Evolutionary conservation across 2,329 filamentous ascomycete species (phyloP).

Genomic region (Emmonsia crescens): DNA sequence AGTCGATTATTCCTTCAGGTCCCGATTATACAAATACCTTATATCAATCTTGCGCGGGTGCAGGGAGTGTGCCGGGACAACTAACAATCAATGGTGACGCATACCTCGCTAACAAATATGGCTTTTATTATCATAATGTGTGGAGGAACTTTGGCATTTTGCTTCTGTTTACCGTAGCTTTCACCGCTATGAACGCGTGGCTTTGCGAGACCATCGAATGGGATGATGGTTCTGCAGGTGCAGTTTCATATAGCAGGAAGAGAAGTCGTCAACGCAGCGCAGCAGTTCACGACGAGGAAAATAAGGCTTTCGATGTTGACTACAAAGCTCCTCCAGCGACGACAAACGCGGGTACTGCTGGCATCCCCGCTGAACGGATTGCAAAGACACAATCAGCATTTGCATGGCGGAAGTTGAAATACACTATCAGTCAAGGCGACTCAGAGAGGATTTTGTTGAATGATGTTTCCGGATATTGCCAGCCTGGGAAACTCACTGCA

Average conservation of each 20-base stretch:
- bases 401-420: slow-evolving; percentile 56
- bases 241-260: slow-evolving; percentile 53
- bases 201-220: slow-evolving; percentile 57
- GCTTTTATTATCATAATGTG: slow-evolving; percentile 41
- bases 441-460: slow-evolving; percentile 48
- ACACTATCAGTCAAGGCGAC: slow-evolving; percentile 54
- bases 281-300: slow-evolving; percentile 43
- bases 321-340: slow-evolving; percentile 12
- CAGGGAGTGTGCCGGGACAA: slow-evolving; percentile 42
- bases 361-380: slow-evolving; percentile 25
- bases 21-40: slow-evolving; percentile 38
- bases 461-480: slow-evolving; percentile 60
- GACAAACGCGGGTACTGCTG: slow-evolving; percentile 14
- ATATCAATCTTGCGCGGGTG: slow-evolving; percentile 48
- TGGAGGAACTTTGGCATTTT: slow-evolving; percentile 66
- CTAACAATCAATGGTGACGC: slow-evolving; percentile 41
- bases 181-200: slow-evolving; percentile 55
- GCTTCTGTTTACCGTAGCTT: slow-evolving; percentile 59
- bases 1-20: slow-evolving; percentile 47
- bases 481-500: slow-evolving; percentile 65
- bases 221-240: slow-evolving; percentile 47
- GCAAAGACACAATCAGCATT: slow-evolving; percentile 50
- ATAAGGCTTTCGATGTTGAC: slow-evolving; percentile 14
- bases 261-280: slow-evolving; percentile 14
- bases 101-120: slow-evolving; percentile 44